Evolutionary conservation across 768 basidiomycete genomes (phyloP).

Genomic region (Leccinellum luteum): DNA sequence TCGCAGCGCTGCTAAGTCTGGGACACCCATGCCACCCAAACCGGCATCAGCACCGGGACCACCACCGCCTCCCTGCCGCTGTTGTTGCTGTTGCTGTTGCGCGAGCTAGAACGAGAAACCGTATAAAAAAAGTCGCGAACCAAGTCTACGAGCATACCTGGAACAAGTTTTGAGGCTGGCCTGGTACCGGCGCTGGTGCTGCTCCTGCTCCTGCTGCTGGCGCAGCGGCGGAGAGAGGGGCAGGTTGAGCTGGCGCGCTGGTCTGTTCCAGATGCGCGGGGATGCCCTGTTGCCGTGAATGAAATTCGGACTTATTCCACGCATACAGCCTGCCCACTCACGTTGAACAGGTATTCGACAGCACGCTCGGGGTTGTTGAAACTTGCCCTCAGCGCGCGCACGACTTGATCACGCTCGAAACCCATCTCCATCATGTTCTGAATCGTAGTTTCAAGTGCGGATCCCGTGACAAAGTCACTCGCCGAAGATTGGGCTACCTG

Average conservation of each 20-base stretch:
- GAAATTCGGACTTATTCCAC: constrained; percentile 2
- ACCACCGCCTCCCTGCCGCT: constrained; percentile 25
- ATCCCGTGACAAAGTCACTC: constrained; percentile 73
- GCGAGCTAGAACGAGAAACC: constrained; percentile 52
- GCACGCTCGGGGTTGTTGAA: constrained; percentile 98
- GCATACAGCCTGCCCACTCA: constrained; percentile 36
- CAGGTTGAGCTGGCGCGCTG: constrained; percentile 42
- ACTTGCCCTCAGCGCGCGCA: constrained; percentile 84
- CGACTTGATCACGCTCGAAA: constrained; percentile 80
- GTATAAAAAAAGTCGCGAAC: not conserved
- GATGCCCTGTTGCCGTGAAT: constrained; percentile 59
- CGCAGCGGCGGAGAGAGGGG: constrained; percentile 37
- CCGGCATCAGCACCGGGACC: constrained; percentile 27
- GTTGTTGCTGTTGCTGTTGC: constrained; percentile 71
- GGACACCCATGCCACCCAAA: constrained; percentile 15
- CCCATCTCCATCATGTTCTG: constrained; percentile 93
- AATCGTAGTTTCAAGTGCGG: constrained; percentile 72
- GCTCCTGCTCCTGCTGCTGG: constrained; percentile 33
- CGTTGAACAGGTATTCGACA: constrained; percentile 96
- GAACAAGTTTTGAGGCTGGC: constrained; percentile 80
- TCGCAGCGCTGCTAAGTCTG: constrained; percentile 54
- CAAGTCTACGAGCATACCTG: constrained; percentile 47
- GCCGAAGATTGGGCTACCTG: constrained; percentile 34
- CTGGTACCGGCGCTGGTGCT: constrained; percentile 28
- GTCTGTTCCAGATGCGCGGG: constrained; percentile 44